Evolutionary conservation across 768 basidiomycete genomes (phyloP).

Genomic region (Podaxis sp.): DNA sequence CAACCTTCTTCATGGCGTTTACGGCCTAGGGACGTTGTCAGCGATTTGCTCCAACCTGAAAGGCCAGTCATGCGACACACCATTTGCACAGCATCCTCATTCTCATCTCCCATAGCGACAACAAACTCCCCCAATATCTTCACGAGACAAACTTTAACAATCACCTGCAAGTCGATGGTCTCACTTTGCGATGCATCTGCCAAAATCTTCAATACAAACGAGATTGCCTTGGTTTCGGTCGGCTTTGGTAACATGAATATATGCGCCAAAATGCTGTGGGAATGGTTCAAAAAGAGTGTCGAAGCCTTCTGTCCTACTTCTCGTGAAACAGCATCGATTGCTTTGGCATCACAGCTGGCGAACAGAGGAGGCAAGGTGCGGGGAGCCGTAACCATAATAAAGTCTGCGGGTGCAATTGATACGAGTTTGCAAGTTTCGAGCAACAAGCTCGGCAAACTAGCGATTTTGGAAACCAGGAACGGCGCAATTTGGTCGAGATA

Average conservation of each 20-base stretch:
- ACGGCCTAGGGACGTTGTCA: slow-evolving; percentile 25
- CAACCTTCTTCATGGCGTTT: slow-evolving; percentile 35
- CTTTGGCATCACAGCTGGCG: slow-evolving; percentile 53
- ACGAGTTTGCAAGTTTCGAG: slow-evolving; percentile 70
- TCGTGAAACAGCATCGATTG: slow-evolving; percentile 59
- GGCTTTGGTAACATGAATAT: slow-evolving; percentile 59
- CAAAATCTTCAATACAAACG: slow-evolving; percentile 64
- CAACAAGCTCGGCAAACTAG: slow-evolving; percentile 56
- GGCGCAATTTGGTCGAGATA: slow-evolving; percentile 67
- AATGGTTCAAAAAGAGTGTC: slow-evolving; percentile 50
- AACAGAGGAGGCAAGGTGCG: slow-evolving; percentile 72
- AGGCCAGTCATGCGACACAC: slow-evolving; percentile 33
- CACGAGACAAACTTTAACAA: slow-evolving; percentile 67
- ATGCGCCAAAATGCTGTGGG: slow-evolving; percentile 59
- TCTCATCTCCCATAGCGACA: slow-evolving; percentile 73
- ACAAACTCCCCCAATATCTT: slow-evolving; percentile 75
- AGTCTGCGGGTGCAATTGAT: slow-evolving; percentile 50
- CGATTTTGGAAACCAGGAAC: slow-evolving; percentile 58
- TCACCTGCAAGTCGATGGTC: slow-evolving; percentile 40
- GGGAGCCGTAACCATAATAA: slow-evolving; percentile 61
- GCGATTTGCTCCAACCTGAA: background rate
- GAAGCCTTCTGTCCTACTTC: slow-evolving; percentile 46
- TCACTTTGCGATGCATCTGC: slow-evolving; percentile 39
- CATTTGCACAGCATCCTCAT: slow-evolving; percentile 37
- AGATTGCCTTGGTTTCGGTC: slow-evolving; percentile 54